phyloP scores from a whole-genome alignment of 2,329 filamentous ascomycete genomes.

The Sporothrix phasma region DNA sequence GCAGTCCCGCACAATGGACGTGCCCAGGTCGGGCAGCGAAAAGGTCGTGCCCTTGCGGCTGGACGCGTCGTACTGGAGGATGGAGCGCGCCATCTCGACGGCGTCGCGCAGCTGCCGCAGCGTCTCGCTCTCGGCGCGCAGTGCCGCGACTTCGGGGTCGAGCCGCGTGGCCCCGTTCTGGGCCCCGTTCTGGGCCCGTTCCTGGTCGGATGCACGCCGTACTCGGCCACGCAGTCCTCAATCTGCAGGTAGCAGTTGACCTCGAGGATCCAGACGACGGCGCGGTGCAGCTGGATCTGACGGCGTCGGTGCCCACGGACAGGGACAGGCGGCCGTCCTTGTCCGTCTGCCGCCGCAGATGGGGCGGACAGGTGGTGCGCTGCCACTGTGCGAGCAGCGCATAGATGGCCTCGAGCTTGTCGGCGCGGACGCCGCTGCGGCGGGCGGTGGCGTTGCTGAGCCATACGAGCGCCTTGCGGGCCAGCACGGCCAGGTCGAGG shows the following conservation, averaged over 20 bases:
- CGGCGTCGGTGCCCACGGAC: background rate
- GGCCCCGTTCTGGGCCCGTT: no score
- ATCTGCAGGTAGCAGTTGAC: slow-evolving; percentile 21
- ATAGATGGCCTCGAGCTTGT: slow-evolving; percentile 10
- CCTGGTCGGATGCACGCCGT: slow-evolving; percentile 10
- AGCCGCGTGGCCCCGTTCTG: slow-evolving; percentile 4
- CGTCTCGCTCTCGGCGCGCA: slow-evolving; percentile 17
- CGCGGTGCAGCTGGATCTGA: slow-evolving; percentile 16
- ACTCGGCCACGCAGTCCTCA: slow-evolving; percentile 15
- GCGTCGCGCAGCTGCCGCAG: slow-evolving; percentile 14
- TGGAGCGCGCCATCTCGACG: slow-evolving; percentile 12
- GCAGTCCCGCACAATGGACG: slow-evolving; percentile 18
- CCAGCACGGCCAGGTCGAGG: slow-evolving; percentile 19
- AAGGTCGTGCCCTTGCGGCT: background rate
- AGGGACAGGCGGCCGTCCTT: background rate
- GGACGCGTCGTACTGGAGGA: background rate
- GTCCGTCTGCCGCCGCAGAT: slow-evolving; percentile 7
- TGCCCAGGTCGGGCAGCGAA: slow-evolving; percentile 16
- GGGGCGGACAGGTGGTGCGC: slow-evolving; percentile 4
- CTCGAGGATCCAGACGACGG: slow-evolving; percentile 18
- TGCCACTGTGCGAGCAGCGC: slow-evolving; percentile 12
- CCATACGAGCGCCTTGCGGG: slow-evolving; percentile 13
- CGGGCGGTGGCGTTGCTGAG: slow-evolving; percentile 14
- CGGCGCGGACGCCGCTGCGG: slow-evolving; percentile 11
- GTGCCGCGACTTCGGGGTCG: slow-evolving; percentile 5